Conservation (phyloP, 208 protist genomes). For the Crithidia bombi region DNA sequence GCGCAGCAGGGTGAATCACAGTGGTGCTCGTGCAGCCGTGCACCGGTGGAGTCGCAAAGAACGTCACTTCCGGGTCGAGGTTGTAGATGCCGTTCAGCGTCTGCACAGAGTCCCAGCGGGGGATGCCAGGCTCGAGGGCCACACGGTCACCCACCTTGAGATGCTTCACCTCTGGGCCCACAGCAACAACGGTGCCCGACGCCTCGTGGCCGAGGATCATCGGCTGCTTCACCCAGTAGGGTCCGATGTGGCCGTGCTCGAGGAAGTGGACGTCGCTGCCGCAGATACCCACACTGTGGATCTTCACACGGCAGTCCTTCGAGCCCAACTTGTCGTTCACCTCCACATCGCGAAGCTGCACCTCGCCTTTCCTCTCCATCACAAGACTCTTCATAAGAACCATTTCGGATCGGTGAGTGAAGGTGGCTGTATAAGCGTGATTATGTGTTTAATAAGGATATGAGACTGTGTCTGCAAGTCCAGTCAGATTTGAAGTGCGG, state of each 20-base stretch:
- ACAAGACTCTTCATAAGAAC: constrained; percentile 58
- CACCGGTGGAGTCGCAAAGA: constrained; percentile 78
- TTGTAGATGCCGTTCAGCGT: constrained; percentile 74
- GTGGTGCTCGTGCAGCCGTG: constrained; percentile 54
- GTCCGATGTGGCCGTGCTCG: constrained; percentile 61
- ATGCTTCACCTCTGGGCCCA: constrained; percentile 51
- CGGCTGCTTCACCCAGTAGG: constrained; percentile 56
- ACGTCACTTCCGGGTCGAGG: constrained; percentile 64
- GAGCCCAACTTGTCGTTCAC: constrained; percentile 51
- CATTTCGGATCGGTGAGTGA: too few relatives aligned
- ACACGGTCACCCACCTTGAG: constrained; percentile 71
- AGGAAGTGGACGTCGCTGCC: constrained; percentile 77
- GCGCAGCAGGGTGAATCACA: constrained; percentile 60
- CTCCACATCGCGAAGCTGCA: constrained; percentile 46
- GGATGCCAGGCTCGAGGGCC: constrained; percentile 73
- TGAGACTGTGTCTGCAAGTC: too few relatives aligned
- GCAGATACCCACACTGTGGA: constrained; percentile 73
- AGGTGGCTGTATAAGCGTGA: too few relatives aligned
- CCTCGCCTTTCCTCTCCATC: constrained; percentile 45
- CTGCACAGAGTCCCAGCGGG: constrained; percentile 53
- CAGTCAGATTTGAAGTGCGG: too few relatives aligned
- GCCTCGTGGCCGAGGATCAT: constrained; percentile 81
- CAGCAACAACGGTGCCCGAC: constrained; percentile 55
- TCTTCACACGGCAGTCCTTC: constrained; percentile 55
- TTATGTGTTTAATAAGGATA: too few relatives aligned